phyloP scores from a whole-genome alignment of 768 basidiomycete species.

The Candolleomyces aberdarensis region DNA sequence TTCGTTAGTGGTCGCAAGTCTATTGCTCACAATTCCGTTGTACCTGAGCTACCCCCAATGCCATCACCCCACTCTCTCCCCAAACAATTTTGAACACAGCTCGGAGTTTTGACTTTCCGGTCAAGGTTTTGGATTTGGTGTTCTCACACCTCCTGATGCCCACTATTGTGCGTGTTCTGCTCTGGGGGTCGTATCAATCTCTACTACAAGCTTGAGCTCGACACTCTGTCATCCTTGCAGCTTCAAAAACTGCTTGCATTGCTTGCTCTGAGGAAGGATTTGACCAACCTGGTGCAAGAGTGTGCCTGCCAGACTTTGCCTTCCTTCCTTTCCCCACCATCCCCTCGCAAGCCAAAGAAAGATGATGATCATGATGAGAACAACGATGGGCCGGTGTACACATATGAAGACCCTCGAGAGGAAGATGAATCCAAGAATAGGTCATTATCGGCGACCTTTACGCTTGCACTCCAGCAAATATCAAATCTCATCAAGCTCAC shows the following conservation, averaged over 20 bases:
- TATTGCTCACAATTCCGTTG: no score
- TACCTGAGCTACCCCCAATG: neutral
- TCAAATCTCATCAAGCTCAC: conserved; percentile 36
- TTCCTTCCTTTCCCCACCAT: conserved; percentile 25
- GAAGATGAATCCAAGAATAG: conserved; percentile 19
- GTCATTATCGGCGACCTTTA: conserved; percentile 38
- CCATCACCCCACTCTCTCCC: neutral
- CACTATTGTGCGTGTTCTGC: conserved; percentile 31
- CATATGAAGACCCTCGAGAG: no score
- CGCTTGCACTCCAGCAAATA: conserved; percentile 44
- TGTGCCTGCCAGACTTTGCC: conserved; percentile 45
- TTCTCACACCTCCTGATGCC: conserved; percentile 31
- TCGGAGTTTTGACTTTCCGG: conserved; percentile 21
- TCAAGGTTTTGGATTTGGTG: conserved; percentile 31
- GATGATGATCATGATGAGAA: conserved; percentile 1
- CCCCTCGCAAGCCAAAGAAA: neutral
- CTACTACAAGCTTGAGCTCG: conserved; percentile 33
- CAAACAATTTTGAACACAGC: neutral
- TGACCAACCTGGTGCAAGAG: conserved; percentile 37
- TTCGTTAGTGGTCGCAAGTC: no score
- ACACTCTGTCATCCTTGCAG: conserved; percentile 23
- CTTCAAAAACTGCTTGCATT: conserved; percentile 35
- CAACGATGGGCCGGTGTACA: neutral
- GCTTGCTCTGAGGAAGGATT: conserved; percentile 35
- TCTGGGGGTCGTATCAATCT: conserved; percentile 25